Evolutionary conservation across 2,329 filamentous ascomycete species (phyloP).

Genomic region (Parafenestella ontariensis): DNA sequence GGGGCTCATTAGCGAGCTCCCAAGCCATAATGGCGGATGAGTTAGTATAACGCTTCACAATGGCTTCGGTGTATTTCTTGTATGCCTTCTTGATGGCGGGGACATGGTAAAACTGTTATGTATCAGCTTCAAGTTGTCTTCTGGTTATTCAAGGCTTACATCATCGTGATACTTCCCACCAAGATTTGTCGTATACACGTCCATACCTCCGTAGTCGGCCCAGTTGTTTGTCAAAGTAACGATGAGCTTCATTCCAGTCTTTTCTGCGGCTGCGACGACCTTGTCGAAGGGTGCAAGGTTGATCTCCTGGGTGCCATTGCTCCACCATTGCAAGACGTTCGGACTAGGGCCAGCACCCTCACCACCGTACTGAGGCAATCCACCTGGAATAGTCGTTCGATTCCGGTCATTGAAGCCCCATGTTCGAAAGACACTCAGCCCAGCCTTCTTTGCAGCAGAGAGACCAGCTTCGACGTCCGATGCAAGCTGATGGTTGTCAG

Average conservation of each 20-base stretch:
- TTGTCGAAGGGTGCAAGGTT: constrained; percentile 58
- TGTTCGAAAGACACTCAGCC: constrained; percentile 62
- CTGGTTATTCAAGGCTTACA: constrained; percentile 27
- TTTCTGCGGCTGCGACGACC: constrained; percentile 59
- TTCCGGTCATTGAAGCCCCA: constrained; percentile 68
- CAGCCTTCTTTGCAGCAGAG: constrained; percentile 56
- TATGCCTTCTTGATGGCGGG: constrained; percentile 61
- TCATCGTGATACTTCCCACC: constrained; percentile 61
- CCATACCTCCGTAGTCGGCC: constrained; percentile 68
- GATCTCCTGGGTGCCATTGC: constrained; percentile 57
- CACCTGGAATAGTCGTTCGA: constrained; percentile 52
- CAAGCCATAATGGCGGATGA: constrained; percentile 62
- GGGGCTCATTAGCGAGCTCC: constrained; percentile 61
- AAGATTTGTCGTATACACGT: constrained; percentile 64
- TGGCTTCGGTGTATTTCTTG: constrained; percentile 57
- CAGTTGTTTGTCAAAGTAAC: constrained; percentile 65
- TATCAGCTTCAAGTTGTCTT: not conserved
- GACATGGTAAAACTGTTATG: constrained; percentile 45
- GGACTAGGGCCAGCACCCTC: constrained; percentile 57
- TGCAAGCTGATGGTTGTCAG: constrained; percentile 49
- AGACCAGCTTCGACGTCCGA: constrained; percentile 57
- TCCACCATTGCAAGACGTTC: constrained; percentile 55
- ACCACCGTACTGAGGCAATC: constrained; percentile 61
- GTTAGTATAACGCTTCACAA: constrained; percentile 58
- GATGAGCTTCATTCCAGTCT: constrained; percentile 61